These are phyloP conservation scores for Ceratorhiza oryzae-sativae DNA, from an alignment of 1,284 basidiomycete genomes.

Conservation along the genomic window DNA sequence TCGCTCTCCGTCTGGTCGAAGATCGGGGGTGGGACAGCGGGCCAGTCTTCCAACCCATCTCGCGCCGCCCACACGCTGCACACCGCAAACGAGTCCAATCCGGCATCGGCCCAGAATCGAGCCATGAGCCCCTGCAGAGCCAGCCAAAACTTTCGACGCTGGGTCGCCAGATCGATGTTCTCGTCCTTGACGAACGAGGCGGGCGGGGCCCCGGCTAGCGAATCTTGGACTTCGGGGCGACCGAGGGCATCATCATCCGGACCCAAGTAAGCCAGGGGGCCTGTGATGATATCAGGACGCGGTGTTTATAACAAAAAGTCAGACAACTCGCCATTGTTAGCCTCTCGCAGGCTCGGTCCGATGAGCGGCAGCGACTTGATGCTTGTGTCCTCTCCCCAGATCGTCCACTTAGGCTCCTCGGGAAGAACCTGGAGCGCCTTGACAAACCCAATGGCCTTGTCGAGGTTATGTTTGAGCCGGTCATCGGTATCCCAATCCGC, in stretches of 20 bases:
- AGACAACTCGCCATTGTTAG: conserved; percentile 16
- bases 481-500: conserved; percentile 2
- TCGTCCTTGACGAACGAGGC: not conserved
- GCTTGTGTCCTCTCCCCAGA: conserved; percentile 26
- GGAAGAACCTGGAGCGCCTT: conserved; percentile 6
- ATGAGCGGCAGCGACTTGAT: conserved; percentile 17
- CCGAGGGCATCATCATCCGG: conserved; percentile 9
- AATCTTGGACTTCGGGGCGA: conserved; percentile 26
- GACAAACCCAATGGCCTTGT: not conserved
- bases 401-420: conserved; percentile 14
- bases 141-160: conserved; percentile 10
- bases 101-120: conserved; percentile 2
- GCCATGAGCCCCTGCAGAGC: conserved; percentile 18
- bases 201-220: not conserved
- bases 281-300: conserved; percentile 8
- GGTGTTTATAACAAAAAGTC: not conserved
- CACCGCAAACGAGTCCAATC: not conserved
- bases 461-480: not conserved
- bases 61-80: conserved; percentile 17
- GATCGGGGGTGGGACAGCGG: not conserved
- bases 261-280: conserved; percentile 7
- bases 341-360: conserved; percentile 22
- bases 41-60: conserved; percentile 34
- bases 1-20: not conserved
- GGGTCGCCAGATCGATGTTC: not conserved